A percentile compares a stretch with the other conserved stretches of the same genome.
phyloP scores from a whole-genome alignment of 164 flowering plant genomes.

The Paratinospora sagittata region DNA sequence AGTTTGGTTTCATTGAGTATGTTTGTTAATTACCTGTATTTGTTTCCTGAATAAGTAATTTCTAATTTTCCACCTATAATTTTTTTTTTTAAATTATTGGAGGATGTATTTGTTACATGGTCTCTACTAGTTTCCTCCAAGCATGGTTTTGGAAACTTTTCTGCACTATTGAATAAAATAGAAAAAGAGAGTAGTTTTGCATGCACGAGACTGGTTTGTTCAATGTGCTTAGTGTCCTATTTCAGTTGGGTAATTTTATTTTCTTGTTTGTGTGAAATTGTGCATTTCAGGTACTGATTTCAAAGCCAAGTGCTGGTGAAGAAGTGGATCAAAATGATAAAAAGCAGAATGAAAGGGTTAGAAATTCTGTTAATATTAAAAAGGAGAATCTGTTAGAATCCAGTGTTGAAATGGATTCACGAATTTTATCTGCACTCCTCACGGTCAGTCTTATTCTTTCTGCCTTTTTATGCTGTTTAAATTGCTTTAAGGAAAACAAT shows the following conservation, averaged over 20 bases:
- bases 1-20: not conserved
- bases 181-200: not conserved
- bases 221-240: not conserved
- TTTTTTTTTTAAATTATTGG: not conserved
- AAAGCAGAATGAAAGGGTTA: slow-evolving; percentile 21
- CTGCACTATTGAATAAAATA: not conserved
- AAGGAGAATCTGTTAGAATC: slow-evolving; percentile 36
- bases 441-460: slow-evolving; percentile 43
- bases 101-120: not conserved
- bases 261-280: not conserved
- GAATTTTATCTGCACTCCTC: slow-evolving; percentile 75
- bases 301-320: slow-evolving; percentile 36
- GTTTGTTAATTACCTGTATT: not conserved
- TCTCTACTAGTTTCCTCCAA: not conserved
- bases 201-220: not conserved
- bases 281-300: slow-evolving; percentile 57
- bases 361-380: slow-evolving; percentile 18
- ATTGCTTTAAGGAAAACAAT: no score
- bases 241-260: not conserved
- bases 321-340: slow-evolving; percentile 30
- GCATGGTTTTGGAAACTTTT: not conserved
- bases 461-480: no score
- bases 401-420: slow-evolving; percentile 80
- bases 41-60: not conserved
- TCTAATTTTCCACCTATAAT: not conserved